Evolutionary conservation across 345 rosid species (phyloP), one percentile per base, ranked within the genome.

Genomic region (Brassica incana): DNA sequence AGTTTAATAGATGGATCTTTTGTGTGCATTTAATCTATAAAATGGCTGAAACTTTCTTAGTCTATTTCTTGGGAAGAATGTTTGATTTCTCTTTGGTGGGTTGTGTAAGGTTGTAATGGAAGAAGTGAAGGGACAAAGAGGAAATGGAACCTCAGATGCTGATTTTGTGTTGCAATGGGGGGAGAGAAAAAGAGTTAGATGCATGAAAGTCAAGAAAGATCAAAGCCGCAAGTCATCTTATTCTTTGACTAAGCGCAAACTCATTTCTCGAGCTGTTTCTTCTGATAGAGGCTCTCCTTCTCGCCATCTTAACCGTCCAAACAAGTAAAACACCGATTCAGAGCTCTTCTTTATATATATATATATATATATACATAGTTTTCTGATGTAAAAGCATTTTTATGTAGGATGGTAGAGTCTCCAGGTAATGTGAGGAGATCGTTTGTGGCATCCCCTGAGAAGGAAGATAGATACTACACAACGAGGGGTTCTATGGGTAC

Each of bases 121-220:
- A 81, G 95, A 92, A 71, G 87, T 77, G 67, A 94, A 83, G 81
- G 86, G 84, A 75, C 89, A 87, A 65, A 87, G 83, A 84, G 84
- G 82, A n/a, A 68, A 30, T 81, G 80, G 82, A 84, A 84, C 75
- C 56, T 69, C 84, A 74, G 93, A 89, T 79, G 87, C 88, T 40
- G 97, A 94, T 85, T 94, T 94, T 83, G 85, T 88, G 80, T 79
- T 94, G 77, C 93, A 94, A 83, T 92, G 98, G 98, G 98, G 98
- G 54, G 91, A 85, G 65, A 88, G 89, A 74, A 94, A 94, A 85
- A 88, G 90, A 85, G 93, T 84, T 80, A 85, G 98, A 83, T 88
- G 97, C 80, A 89, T 88, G 81, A 92, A 91, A 82, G 79, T 90
- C 32, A 94, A 90, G 82, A 90, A 88, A 72, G 89, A 86, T 65